Evolutionary conservation across 2,329 filamentous ascomycete species (phyloP).

Genomic region (Xylaria hypoxylon): DNA sequence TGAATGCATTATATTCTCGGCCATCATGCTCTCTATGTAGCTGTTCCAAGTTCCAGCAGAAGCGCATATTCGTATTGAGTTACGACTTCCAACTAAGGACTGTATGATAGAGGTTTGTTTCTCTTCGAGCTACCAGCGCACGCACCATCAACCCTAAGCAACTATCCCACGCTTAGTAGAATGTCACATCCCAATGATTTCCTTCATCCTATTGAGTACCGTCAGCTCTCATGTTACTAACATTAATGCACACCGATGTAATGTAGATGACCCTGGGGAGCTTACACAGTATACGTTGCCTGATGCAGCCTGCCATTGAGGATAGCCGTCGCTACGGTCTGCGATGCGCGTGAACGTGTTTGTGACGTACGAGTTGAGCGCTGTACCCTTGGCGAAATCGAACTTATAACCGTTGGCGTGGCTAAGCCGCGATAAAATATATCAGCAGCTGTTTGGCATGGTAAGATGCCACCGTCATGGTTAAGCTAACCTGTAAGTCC

Average conservation of each 20-base stretch:
- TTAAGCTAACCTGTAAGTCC: constrained; percentile 32
- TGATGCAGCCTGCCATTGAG: constrained; percentile 37
- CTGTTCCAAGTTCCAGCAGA: background rate
- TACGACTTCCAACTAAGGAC: background rate
- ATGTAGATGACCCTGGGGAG: background rate
- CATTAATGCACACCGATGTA: background rate
- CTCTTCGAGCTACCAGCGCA: background rate
- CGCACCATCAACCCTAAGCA: background rate
- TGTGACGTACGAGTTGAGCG: constrained; percentile 36
- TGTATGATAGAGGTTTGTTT: background rate
- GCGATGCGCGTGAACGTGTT: constrained; percentile 34
- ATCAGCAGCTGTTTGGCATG: constrained; percentile 11
- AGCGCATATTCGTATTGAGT: background rate
- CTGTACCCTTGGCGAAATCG: constrained; percentile 33
- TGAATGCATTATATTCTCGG: too few relatives aligned
- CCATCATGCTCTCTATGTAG: too few relatives aligned
- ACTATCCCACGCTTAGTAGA: constrained; percentile 20
- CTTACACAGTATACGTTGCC: constrained; percentile 39
- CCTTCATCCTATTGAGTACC: constrained; percentile 31
- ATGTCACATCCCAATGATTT: constrained; percentile 38
- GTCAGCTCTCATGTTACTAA: constrained; percentile 10
- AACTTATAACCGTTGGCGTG: constrained; percentile 39
- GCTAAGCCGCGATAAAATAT: constrained; percentile 4
- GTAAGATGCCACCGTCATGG: background rate
- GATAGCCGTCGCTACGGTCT: constrained; percentile 34